Base-by-base conservation (phyloP, 345 rosid species). In the Gossypium rotundifolium region DNA sequence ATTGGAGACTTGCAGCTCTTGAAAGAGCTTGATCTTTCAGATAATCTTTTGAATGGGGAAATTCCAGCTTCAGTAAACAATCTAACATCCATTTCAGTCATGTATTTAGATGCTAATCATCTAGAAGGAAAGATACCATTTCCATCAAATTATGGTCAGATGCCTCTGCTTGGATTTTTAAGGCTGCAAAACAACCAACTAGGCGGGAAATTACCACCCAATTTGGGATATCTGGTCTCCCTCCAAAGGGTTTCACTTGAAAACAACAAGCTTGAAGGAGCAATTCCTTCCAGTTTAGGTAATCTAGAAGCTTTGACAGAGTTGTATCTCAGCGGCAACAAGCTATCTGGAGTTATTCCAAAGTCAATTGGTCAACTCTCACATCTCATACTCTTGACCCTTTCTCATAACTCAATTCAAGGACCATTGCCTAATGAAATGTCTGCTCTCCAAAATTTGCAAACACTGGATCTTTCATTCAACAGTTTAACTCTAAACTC, bases 221-320 rank as follows among this genome's bases (percentile, higher is more conserved):
- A 29, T 22, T 80, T 85, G 25, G 81, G 86, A 20, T 70, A 51
- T 73, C 61, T 86, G 71, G 76, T 48, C 29, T 82, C 88, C 58
- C 90, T 88, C 65, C 84, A 76, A 51, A 81, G 90, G 73, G 84
- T 81, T 73, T 83, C 90, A 44, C 61, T 83, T 1, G 87, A 83
- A 76, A 82, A 81, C 33, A 88, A 88, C 79, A 75, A 64, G 79
- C 81, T 88, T 22, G 73, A 78, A 5, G 92, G 88, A 63, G 73
- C 53, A 65, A 79, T 88, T 79, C 88, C 92, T 33, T 48, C 81
- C 13, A 79, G 85, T 65, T 65, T 88, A 62, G 85, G 86, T 1
- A 68, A 74, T 65, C 86, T 88, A 17, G 74, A 82, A 59, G 81
- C 79, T 57, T 80, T 86, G 52, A 72, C 86, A 3, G 92, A 88